Percentiles rank a stretch among this genome's conserved stretches.
Conservation (phyloP, 768 basidiomycete genomes). For the Xanthoconium stramineum region DNA sequence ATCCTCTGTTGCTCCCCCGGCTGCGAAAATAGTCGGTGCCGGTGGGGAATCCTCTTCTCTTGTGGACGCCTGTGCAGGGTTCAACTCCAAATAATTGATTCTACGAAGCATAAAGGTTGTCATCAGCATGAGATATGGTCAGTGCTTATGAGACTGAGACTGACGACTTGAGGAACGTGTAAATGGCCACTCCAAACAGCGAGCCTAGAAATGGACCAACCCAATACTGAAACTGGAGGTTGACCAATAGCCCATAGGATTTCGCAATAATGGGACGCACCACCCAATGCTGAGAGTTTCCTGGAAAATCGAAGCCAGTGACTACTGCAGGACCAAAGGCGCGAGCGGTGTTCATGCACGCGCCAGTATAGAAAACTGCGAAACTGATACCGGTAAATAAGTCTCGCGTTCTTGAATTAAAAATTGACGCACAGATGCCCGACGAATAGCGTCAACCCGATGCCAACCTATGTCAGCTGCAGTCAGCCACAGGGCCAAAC, state of each 20-base stretch:
- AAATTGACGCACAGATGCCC: slow-evolving; percentile 49
- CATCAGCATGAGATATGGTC: background rate
- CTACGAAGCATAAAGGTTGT: slow-evolving; percentile 10
- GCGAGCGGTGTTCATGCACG: slow-evolving; percentile 66
- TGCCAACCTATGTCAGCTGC: slow-evolving; percentile 44
- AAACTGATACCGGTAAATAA: slow-evolving; percentile 37
- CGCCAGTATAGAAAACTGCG: slow-evolving; percentile 61
- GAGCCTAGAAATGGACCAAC: slow-evolving; percentile 67
- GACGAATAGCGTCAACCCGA: slow-evolving; percentile 62
- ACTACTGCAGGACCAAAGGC: slow-evolving; percentile 69
- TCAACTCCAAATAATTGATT: slow-evolving; percentile 28
- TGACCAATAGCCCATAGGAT: background rate
- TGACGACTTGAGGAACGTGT: slow-evolving; percentile 52
- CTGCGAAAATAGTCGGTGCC: slow-evolving; percentile 13
- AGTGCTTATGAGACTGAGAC: slow-evolving; percentile 13
- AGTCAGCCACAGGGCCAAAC: slow-evolving; percentile 2
- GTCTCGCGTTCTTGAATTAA: background rate
- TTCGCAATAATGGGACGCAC: slow-evolving; percentile 35
- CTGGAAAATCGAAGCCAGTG: slow-evolving; percentile 45
- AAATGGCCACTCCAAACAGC: slow-evolving; percentile 56
- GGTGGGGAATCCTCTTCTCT: slow-evolving; percentile 26
- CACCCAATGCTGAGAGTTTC: slow-evolving; percentile 54
- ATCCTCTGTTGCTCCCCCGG: background rate
- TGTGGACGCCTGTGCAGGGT: slow-evolving; percentile 31
- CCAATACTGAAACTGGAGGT: slow-evolving; percentile 50